Evolutionary conservation across 352 stramenopile genomes (phyloP).

Genomic region (Phytopythium aichiense): DNA sequence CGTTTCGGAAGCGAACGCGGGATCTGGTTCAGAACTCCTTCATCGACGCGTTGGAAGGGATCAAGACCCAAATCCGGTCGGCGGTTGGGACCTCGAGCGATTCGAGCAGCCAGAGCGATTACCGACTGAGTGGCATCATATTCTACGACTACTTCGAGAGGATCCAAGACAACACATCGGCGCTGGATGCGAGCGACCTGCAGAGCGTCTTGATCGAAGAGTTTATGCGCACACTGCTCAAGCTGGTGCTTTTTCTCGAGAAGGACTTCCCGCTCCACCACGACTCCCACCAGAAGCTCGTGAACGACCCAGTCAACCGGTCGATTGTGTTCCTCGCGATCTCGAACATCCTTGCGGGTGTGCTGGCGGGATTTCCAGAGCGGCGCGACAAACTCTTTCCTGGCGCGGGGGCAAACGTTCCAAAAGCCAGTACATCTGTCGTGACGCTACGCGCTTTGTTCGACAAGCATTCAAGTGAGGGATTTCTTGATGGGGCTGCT

Average conservation of each 20-base stretch:
- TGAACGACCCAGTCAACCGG: constrained; percentile 13
- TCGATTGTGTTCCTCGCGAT: constrained; percentile 41
- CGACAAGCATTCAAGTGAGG: constrained; percentile 23
- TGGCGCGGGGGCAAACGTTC: constrained; percentile 14
- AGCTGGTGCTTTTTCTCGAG: constrained; percentile 73
- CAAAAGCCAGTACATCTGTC: constrained; percentile 13
- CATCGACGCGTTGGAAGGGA: constrained; percentile 62
- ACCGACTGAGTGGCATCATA: constrained; percentile 38
- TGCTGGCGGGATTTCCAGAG: constrained; percentile 46
- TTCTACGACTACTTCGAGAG: constrained; percentile 79
- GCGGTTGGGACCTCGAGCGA: constrained; percentile 25
- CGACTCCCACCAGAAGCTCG: constrained; percentile 4
- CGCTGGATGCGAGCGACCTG: constrained; percentile 65
- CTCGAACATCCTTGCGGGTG: constrained; percentile 63
- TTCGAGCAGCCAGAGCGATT: constrained; percentile 17
- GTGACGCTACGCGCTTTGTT: constrained; percentile 14
- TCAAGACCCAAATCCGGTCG: constrained; percentile 55
- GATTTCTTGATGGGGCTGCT: constrained; percentile 4
- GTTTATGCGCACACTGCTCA: constrained; percentile 70
- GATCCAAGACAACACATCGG: constrained; percentile 62
- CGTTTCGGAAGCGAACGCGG: constrained; percentile 56
- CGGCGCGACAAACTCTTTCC: constrained; percentile 52
- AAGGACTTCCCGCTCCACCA: constrained; percentile 36
- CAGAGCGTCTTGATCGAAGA: constrained; percentile 75
- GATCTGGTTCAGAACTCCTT: constrained; percentile 77